Evolutionary conservation across 345 rosid species (phyloP).

Genomic region (Aquilaria yunnanensis): DNA sequence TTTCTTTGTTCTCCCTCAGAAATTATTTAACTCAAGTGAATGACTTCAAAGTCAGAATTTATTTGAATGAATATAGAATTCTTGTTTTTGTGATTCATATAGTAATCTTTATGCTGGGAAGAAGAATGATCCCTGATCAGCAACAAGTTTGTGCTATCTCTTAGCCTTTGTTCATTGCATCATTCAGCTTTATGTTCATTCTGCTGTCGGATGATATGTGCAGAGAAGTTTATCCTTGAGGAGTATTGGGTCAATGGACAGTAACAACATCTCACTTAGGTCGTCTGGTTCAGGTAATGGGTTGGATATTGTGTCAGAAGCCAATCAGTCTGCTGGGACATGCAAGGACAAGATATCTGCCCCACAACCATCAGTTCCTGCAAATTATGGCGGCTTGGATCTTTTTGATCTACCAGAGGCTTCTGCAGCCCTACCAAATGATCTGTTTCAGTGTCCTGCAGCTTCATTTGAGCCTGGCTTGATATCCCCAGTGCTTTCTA

Average conservation of each 20-base stretch:
- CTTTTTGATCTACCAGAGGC: conserved; percentile 29
- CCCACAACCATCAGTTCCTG: conserved; percentile 27
- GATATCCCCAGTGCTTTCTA: conserved; percentile 23
- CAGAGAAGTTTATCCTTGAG: conserved; percentile 79
- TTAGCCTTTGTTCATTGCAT: too few species aligned
- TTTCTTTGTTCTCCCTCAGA: too few species aligned
- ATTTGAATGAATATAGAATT: too few species aligned
- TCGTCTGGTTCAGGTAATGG: conserved; percentile 49
- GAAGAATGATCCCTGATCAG: too few species aligned
- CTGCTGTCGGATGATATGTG: not conserved
- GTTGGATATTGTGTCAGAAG: conserved; percentile 41
- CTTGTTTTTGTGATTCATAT: too few species aligned
- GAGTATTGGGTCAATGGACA: conserved; percentile 61
- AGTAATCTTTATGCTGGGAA: too few species aligned
- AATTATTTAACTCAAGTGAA: too few species aligned
- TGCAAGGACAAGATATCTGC: conserved; percentile 31
- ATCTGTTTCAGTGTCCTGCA: conserved; percentile 59
- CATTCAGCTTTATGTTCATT: too few species aligned
- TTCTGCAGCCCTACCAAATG: conserved; percentile 42
- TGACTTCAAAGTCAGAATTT: too few species aligned
- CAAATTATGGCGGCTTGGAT: conserved; percentile 36
- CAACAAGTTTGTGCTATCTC: too few species aligned
- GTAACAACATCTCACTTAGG: conserved; percentile 53
- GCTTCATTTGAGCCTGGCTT: conserved; percentile 29
- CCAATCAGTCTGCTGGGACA: conserved; percentile 29